These are phyloP conservation scores for Rubia tinctorum DNA, from an alignment of 305 asterid species.

Conservation along the genomic window DNA sequence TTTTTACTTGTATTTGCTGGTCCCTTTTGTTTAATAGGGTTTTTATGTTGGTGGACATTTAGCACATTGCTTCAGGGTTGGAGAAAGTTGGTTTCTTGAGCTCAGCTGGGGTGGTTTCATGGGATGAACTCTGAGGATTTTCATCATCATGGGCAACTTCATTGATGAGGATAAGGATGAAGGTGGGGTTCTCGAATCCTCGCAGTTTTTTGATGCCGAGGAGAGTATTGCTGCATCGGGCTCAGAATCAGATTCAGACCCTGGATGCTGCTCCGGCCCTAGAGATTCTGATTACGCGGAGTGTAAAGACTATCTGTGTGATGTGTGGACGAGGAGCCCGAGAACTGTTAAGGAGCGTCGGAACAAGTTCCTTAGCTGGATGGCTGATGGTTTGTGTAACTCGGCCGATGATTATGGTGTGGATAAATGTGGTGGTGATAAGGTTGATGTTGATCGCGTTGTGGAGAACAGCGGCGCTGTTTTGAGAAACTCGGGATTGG, in stretches of 20 bases:
- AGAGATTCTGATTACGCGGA: conserved; percentile 24
- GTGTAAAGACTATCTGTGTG: conserved; percentile 30
- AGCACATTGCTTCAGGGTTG: conserved; percentile 52
- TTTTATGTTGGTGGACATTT: conserved; percentile 38
- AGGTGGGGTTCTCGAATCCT: conserved; percentile 22
- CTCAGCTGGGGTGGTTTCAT: conserved; percentile 39
- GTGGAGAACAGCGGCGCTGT: conserved; percentile 52
- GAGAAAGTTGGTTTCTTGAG: conserved; percentile 37
- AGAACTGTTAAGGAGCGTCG: conserved; percentile 73
- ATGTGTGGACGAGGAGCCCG: conserved; percentile 64
- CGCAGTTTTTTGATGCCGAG: conserved; percentile 60
- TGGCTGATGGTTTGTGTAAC: conserved; percentile 31
- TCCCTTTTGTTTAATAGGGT: conserved; percentile 30
- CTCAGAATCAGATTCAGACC: conserved; percentile 36
- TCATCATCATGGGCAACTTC: conserved; percentile 56
- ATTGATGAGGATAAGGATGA: conserved; percentile 30
- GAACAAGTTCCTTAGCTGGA: conserved; percentile 48
- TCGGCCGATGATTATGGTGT: conserved; percentile 13
- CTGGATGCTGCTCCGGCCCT: conserved; percentile 19
- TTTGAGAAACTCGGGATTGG: conserved; percentile 39
- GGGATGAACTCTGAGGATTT: conserved; percentile 53
- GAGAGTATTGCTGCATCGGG: conserved; percentile 46
- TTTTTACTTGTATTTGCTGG: conserved; percentile 15
- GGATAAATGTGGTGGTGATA: conserved; percentile 16
- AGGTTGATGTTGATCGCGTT: conserved; percentile 34